A percentile compares a stretch with the other conserved stretches of the same genome.
phyloP scores from a whole-genome alignment of 805 yeast genomes.

The Teunomyces barrocoloradensis region DNA sequence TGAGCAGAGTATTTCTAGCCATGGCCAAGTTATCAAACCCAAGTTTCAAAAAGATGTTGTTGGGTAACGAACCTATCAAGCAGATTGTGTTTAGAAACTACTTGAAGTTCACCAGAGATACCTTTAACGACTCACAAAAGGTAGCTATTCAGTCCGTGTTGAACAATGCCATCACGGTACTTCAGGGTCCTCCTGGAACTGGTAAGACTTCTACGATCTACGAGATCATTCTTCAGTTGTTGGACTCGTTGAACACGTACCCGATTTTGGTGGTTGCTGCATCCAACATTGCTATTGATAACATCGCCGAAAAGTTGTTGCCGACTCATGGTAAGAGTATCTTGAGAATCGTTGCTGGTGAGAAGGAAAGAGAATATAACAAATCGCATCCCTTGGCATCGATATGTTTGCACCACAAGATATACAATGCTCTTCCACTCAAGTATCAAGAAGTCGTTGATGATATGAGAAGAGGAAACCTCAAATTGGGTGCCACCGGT shows the following conservation, averaged over 20 bases:
- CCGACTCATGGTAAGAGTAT: constrained; percentile 49
- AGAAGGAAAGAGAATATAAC: constrained; percentile 61
- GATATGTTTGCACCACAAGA: constrained; percentile 63
- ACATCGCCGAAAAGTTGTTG: constrained; percentile 67
- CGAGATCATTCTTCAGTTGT: constrained; percentile 49
- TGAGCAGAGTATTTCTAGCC: constrained; percentile 61
- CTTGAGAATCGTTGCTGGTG: constrained; percentile 55
- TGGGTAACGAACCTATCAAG: constrained; percentile 54
- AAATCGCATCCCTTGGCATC: constrained; percentile 54
- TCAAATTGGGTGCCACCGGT: constrained; percentile 30
- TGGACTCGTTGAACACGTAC: constrained; percentile 52
- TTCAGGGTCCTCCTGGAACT: constrained; percentile 46
- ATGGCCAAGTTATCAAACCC: constrained; percentile 59
- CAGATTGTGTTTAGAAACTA: constrained; percentile 58
- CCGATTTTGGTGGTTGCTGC: constrained; percentile 76
- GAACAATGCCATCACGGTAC: constrained; percentile 47
- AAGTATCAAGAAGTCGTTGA: constrained; percentile 41
- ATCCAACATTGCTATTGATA: constrained; percentile 72
- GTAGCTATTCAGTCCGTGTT: constrained; percentile 53
- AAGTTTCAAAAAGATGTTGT: constrained; percentile 49
- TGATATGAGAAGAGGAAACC: constrained; percentile 36
- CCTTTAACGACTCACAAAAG: constrained; percentile 58
- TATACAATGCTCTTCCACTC: constrained; percentile 48
- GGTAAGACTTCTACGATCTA: constrained; percentile 45
- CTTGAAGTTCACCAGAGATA: constrained; percentile 46